Base-by-base conservation (phyloP, 129 eudicot genomes). In the Flaveria brownii region DNA sequence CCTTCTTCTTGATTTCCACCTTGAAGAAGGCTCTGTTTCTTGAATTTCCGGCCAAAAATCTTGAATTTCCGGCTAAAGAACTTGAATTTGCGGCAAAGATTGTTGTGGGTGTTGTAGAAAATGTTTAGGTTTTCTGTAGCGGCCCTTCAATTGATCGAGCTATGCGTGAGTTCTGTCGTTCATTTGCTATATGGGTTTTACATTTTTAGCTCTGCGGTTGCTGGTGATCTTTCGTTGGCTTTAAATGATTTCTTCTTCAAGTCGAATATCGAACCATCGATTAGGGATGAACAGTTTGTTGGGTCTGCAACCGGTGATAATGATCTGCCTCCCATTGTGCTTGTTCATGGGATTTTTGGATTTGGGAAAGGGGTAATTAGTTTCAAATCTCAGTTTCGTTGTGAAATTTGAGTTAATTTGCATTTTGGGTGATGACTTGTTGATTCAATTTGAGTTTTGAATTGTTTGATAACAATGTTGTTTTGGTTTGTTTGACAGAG, bases 331-430 rank as follows among this genome's bases (percentile, higher is more conserved):
- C 98, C 98, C 81, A 93, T 93, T 85, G 98, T 93, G 5, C 61
- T 94, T 76, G 97, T 91, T 83, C 97, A 94, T 87, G 97, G 98
- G 14, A 94, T 91, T 45, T 94, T 94, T 79, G 98, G 98, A 15
- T 94, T 94, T 81, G 98, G 98, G 9, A 92, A 94, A 91, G 98
- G 98, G 96, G 98, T 91, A 84, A 76, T 84, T 4, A 39, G 7
- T 13, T 30, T 60, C 41, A n/a, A 43, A 7, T 43, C 9, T 45
- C 13, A 45, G n/a, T 9, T 42, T 60, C 49, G 9, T 9, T 8
- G 10, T 61, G 1, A 25, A 61, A 26, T 13, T 61, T 61, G 41
- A 30, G 16, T 26, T 23, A 52, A 52, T 4, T 25, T 23, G n/a
- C 15, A 4, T 25, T 22, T 11, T 59, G 28, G 6, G 8, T 52